Percentiles rank a stretch among this genome's conserved stretches.
phyloP scores from a whole-genome alignment of 805 yeast species.

The Blastobotrys americana region DNA sequence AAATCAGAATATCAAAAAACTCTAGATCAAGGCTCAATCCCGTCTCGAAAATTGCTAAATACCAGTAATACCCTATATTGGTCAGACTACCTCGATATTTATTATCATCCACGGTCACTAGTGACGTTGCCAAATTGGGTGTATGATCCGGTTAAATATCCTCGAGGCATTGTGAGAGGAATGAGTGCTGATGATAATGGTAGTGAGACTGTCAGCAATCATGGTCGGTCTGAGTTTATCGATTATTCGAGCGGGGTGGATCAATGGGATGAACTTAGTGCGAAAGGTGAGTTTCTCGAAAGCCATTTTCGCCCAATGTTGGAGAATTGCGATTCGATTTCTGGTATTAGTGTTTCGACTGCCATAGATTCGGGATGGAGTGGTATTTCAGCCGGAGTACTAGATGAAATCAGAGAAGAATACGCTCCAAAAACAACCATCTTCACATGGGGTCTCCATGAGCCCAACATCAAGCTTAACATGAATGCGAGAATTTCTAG shows the following conservation, averaged over 20 bases:
- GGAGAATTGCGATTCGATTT: slow-evolving; percentile 69
- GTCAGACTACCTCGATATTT: slow-evolving; percentile 71
- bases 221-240: slow-evolving; percentile 16
- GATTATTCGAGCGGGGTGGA: slow-evolving; percentile 46
- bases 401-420: slow-evolving; percentile 62
- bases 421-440: slow-evolving; percentile 45
- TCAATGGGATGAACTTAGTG: slow-evolving; percentile 43
- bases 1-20: slow-evolving; percentile 59
- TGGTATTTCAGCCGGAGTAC: slow-evolving; percentile 51
- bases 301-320: slow-evolving; percentile 50
- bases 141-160: slow-evolving; percentile 34
- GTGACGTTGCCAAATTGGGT: slow-evolving; percentile 55
- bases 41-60: slow-evolving; percentile 27
- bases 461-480: slow-evolving; percentile 15
- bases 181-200: background rate
- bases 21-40: slow-evolving; percentile 42
- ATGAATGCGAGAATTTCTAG: slow-evolving; percentile 32
- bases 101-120: slow-evolving; percentile 55
- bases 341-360: slow-evolving; percentile 61
- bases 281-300: slow-evolving; percentile 47
- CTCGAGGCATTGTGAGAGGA: slow-evolving; percentile 31
- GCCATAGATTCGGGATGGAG: slow-evolving; percentile 83
- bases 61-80: slow-evolving; percentile 50
- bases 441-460: slow-evolving; percentile 42
- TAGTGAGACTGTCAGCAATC: slow-evolving; percentile 5